These are phyloP conservation scores for Guyanaporus albipodus DNA, from an alignment of 768 basidiomycete genomes.

Conservation along the genomic window DNA sequence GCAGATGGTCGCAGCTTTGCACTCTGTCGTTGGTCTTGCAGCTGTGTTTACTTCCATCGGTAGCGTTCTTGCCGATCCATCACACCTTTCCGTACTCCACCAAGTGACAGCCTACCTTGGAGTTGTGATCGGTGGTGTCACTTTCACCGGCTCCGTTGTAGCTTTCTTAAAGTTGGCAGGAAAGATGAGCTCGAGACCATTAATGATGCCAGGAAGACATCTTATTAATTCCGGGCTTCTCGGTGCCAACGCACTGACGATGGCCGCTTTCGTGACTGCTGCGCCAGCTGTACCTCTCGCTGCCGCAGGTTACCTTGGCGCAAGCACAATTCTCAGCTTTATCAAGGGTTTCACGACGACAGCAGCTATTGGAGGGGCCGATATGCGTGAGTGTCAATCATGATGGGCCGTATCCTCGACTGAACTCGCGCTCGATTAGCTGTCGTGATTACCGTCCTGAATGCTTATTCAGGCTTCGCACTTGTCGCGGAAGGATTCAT, in stretches of 20 bases:
- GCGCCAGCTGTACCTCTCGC: slow-evolving; percentile 66
- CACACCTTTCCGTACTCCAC: slow-evolving; percentile 70
- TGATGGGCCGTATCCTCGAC: neutral
- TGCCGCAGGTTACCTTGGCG: slow-evolving; percentile 74
- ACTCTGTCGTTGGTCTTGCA: slow-evolving; percentile 87
- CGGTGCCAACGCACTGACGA: slow-evolving; percentile 63
- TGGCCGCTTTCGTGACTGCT: slow-evolving; percentile 73
- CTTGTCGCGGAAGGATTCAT: slow-evolving; percentile 92
- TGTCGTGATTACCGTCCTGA: slow-evolving; percentile 86
- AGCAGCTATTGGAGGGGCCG: slow-evolving; percentile 88
- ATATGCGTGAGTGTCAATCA: slow-evolving; percentile 68
- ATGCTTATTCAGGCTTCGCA: slow-evolving; percentile 89
- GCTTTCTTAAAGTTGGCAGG: slow-evolving; percentile 88
- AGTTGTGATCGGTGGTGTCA: slow-evolving; percentile 82
- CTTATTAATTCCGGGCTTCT: slow-evolving; percentile 69
- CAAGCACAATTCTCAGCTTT: slow-evolving; percentile 74
- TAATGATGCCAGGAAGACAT: slow-evolving; percentile 74
- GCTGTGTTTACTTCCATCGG: slow-evolving; percentile 84
- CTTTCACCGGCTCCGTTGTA: slow-evolving; percentile 86
- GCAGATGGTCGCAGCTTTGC: slow-evolving; percentile 77
- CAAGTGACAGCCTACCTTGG: slow-evolving; percentile 83
- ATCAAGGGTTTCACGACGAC: slow-evolving; percentile 85
- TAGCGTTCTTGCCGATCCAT: slow-evolving; percentile 69
- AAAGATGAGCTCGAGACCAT: slow-evolving; percentile 70
- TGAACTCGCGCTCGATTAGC: slow-evolving; percentile 39